Evolutionary conservation across 2,329 filamentous ascomycete genomes (phyloP), one percentile per base, ranked within the genome.

Genomic region (Didymella lethalis): DNA sequence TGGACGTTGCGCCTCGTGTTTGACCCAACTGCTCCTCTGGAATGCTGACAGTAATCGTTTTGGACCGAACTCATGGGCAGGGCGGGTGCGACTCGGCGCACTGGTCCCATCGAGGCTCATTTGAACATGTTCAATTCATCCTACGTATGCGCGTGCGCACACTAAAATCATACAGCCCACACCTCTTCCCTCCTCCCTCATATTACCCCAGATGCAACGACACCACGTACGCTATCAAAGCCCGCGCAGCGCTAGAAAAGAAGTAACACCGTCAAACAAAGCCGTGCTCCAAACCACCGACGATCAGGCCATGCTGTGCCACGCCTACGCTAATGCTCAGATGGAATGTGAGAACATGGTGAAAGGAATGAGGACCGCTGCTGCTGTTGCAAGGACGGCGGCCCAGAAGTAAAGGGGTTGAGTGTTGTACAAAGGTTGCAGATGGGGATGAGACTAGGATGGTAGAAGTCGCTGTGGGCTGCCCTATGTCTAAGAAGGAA

Each of bases 81-180:
- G 23, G 23, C 23, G 23, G 23, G 23, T 23, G 3, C 23, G 1
- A 23, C 23, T 23, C 23, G 23, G 23, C 23, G 23, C 23, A 23
- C 23, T 23, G 23, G 23, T 23, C 23, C 23, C 23, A 23, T 23
- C 23, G 23, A 23, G 23, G 23, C 23, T 50, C 23, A 43, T 48
- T 58, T 38, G 48, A 48, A 59, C 49, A 36, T 44, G 52, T 51
- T 66, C 46, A 47, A 67, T 68, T 69, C 65, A 67, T 68, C 64
- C 65, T 69, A 68, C 61, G 65, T 67, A 60, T 63, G 54, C 61
- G 51, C 57, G 54, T 38, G 59, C 48, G 54, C 59, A 59, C 48
- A 51, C 28, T 54, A 61, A 55, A 66, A 56, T 57, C 64, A 62
- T 64, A 61, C 64, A 62, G 54, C 54, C 41, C 44, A 48, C 52